A percentile compares a stretch with the other conserved stretches of the same genome.
These are phyloP conservation scores for Mycena polygramma DNA, from an alignment of 768 basidiomycete genomes.

Conservation along the genomic window DNA sequence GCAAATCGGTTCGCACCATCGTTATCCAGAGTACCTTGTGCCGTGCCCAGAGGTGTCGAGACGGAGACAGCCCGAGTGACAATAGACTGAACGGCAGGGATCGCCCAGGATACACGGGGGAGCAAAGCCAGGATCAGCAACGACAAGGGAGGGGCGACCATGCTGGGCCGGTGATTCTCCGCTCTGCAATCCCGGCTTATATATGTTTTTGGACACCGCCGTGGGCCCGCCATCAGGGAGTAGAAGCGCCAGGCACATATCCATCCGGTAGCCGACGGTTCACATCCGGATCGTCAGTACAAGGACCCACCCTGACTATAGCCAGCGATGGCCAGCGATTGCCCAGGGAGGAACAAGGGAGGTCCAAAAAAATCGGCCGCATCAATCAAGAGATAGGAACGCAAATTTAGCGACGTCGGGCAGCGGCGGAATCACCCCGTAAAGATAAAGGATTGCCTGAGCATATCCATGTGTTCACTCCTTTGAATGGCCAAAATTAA, in stretches of 20 bases:
- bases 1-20: slow-evolving; percentile 68
- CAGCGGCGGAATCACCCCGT: no score
- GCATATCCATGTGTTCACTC: no score
- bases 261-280: not conserved
- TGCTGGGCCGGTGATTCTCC: slow-evolving; percentile 1
- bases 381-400: slow-evolving; percentile 33
- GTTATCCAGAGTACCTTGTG: slow-evolving; percentile 63
- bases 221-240: slow-evolving; percentile 10
- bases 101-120: slow-evolving; percentile 12
- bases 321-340: slow-evolving; percentile 12
- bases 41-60: slow-evolving; percentile 67
- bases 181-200: slow-evolving; percentile 5
- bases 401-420: slow-evolving; percentile 28
- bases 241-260: slow-evolving; percentile 24
- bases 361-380: not conserved
- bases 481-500: not conserved
- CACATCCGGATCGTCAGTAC: not conserved
- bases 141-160: slow-evolving; percentile 16
- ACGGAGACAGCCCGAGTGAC: slow-evolving; percentile 19
- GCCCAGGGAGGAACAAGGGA: slow-evolving; percentile 25
- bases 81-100: not conserved
- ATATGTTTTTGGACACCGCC: slow-evolving; percentile 12
- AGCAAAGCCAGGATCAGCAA: slow-evolving; percentile 3
- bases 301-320: slow-evolving; percentile 4
- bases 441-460: no score